These are phyloP conservation scores for Arthrobotrys sinensis DNA, from an alignment of 2,329 filamentous ascomycete genomes.

Conservation along the genomic window DNA sequence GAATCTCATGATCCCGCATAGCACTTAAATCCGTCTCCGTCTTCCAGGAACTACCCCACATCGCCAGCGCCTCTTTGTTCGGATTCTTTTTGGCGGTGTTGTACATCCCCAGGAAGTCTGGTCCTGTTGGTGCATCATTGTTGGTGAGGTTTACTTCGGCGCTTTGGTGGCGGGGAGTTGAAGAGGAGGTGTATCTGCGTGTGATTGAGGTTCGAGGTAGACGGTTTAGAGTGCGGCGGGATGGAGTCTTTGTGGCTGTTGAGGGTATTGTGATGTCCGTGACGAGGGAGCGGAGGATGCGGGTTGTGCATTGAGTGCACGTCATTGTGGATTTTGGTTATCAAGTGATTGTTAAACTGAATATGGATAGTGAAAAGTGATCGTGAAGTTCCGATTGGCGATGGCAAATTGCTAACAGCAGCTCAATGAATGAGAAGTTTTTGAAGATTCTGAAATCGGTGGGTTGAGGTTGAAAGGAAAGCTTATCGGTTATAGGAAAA, in stretches of 20 bases:
- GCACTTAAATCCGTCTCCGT: conserved; percentile 45
- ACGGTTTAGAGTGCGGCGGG: conserved; percentile 17
- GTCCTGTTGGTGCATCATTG: not conserved
- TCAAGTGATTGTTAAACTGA: conserved; percentile 2
- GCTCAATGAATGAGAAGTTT: not conserved
- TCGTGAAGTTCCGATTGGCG: not conserved
- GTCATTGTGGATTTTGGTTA: conserved; percentile 32
- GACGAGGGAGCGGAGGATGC: conserved; percentile 48
- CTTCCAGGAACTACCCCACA: conserved; percentile 46
- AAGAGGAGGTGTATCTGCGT: conserved; percentile 34
- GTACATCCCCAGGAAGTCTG: conserved; percentile 47
- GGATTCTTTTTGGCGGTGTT: conserved; percentile 12
- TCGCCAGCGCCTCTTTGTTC: conserved; percentile 33
- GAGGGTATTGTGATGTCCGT: conserved; percentile 40
- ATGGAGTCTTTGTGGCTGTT: not conserved
- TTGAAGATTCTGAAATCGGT: not conserved
- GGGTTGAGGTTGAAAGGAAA: conserved; percentile 33
- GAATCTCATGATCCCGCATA: conserved; percentile 25
- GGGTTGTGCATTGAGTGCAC: conserved; percentile 47
- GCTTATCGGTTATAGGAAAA: conserved; percentile 15
- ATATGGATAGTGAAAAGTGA: not conserved
- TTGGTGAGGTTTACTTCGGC: conserved; percentile 31
- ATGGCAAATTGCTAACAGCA: not conserved
- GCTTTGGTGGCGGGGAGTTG: conserved; percentile 36
- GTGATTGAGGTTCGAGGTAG: conserved; percentile 23